Evolutionary conservation across 2,329 filamentous ascomycete species (phyloP).

Genomic region (Gaeumannomyces tritici): DNA sequence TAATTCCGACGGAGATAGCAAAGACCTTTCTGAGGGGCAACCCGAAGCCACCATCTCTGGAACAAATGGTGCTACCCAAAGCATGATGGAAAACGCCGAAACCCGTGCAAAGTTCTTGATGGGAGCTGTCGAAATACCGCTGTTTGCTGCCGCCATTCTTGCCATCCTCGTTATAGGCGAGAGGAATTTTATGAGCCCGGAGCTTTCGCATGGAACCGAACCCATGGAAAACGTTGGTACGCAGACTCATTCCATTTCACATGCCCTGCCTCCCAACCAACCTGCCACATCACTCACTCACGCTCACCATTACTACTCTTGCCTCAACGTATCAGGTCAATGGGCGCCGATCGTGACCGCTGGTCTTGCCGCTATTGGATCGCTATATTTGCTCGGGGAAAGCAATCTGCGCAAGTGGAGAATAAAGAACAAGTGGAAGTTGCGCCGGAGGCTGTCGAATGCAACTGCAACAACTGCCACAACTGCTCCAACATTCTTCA

Average conservation of each 20-base stretch:
- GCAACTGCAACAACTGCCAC: conserved; percentile 16
- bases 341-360: conserved; percentile 53
- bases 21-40: no score
- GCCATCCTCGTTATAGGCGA: conserved; percentile 53
- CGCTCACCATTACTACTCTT: conserved; percentile 1
- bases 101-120: conserved; percentile 42
- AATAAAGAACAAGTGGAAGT: neutral
- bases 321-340: conserved; percentile 30
- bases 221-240: conserved; percentile 51
- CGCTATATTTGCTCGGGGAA: conserved; percentile 42
- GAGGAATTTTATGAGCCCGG: conserved; percentile 50
- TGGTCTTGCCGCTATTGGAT: conserved; percentile 45
- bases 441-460: neutral
- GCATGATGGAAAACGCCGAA: conserved; percentile 44
- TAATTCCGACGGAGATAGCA: no score
- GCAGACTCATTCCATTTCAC: conserved; percentile 18
- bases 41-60: conserved; percentile 35
- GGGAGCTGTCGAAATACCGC: conserved; percentile 44
- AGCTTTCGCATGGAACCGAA: conserved; percentile 50
- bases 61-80: conserved; percentile 43
- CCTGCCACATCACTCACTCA: conserved; percentile 3
- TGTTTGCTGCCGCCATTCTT: conserved; percentile 49
- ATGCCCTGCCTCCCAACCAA: neutral
- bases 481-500: conserved; percentile 6
- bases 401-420: conserved; percentile 6